Conservation (phyloP, 2,329 filamentous ascomycete genomes). For the Botrytis porri region DNA sequence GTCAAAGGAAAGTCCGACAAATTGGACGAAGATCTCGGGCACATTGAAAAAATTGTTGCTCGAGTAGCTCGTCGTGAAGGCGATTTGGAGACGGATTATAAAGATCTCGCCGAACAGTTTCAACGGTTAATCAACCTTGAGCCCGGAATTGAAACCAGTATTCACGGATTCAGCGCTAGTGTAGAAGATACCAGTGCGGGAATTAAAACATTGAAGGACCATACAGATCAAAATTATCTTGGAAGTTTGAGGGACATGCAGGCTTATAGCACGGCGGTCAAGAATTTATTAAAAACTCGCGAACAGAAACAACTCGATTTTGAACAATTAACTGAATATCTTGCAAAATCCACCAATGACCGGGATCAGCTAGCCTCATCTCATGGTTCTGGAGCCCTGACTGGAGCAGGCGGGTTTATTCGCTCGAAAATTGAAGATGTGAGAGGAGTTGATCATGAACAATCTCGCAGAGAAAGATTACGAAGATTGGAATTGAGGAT, state of each 20-base stretch:
- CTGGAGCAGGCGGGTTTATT: constrained; percentile 81
- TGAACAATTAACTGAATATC: constrained; percentile 92
- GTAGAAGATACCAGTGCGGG: constrained; percentile 80
- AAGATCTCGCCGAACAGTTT: constrained; percentile 89
- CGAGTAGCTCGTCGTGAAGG: constrained; percentile 83
- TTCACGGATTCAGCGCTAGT: constrained; percentile 82
- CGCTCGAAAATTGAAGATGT: constrained; percentile 95
- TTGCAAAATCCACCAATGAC: constrained; percentile 84
- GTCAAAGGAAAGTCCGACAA: constrained; percentile 91
- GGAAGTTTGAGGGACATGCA: constrained; percentile 93
- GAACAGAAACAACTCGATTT: constrained; percentile 99
- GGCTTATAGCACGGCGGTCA: constrained; percentile 83
- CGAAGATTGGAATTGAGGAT: constrained; percentile 91
- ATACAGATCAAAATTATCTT: constrained; percentile 94
- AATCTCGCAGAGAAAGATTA: constrained; percentile 78
- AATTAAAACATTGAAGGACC: constrained; percentile 77
- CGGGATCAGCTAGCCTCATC: constrained; percentile 66
- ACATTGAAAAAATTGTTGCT: constrained; percentile 94
- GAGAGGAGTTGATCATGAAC: constrained; percentile 93
- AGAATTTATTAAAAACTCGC: constrained; percentile 82
- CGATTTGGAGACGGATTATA: constrained; percentile 84
- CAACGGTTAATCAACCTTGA: constrained; percentile 89
- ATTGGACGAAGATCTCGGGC: constrained; percentile 85
- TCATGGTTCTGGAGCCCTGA: constrained; percentile 58
- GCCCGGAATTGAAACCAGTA: constrained; percentile 75